These are phyloP conservation scores for Saccharomyces pastorianus DNA, from an alignment of 1,139 yeast genomes.

Conservation along the genomic window DNA sequence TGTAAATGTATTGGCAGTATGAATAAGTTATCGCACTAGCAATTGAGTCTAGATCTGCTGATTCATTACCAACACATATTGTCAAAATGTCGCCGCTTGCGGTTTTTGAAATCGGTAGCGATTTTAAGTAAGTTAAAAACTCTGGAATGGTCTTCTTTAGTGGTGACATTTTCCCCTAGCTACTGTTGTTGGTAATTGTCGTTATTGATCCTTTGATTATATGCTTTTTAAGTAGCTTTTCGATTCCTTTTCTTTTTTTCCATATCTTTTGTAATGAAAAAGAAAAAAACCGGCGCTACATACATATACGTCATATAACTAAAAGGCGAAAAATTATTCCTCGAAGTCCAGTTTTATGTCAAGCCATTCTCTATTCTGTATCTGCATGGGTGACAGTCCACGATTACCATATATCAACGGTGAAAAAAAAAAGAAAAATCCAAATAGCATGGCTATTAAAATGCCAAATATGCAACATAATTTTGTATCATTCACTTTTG, in stretches of 20 bases:
- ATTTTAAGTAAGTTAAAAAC: constrained; percentile 6
- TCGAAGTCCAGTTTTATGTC: no score
- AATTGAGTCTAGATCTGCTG: constrained; percentile 82
- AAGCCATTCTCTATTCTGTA: no score
- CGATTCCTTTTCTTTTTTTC: background rate
- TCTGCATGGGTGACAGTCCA: no score
- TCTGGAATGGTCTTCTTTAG: constrained; percentile 4
- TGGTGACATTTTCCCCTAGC: background rate
- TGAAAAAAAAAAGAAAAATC: no score
- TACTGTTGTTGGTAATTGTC: background rate
- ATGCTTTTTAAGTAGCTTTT: background rate
- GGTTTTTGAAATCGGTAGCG: background rate
- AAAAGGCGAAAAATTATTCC: no score
- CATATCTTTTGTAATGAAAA: background rate
- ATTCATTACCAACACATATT: constrained; percentile 55
- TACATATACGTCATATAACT: background rate
- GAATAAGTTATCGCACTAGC: constrained; percentile 67
- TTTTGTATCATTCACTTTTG: no score
- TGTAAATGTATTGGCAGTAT: constrained; percentile 38
- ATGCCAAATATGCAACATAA: no score
- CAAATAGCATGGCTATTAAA: no score
- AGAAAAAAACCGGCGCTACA: no score
- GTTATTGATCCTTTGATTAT: background rate
- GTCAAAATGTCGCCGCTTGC: background rate
- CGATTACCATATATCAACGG: no score